Base-by-base conservation (phyloP, 805 yeast species). In the Scheffersomyces stipitis region DNA sequence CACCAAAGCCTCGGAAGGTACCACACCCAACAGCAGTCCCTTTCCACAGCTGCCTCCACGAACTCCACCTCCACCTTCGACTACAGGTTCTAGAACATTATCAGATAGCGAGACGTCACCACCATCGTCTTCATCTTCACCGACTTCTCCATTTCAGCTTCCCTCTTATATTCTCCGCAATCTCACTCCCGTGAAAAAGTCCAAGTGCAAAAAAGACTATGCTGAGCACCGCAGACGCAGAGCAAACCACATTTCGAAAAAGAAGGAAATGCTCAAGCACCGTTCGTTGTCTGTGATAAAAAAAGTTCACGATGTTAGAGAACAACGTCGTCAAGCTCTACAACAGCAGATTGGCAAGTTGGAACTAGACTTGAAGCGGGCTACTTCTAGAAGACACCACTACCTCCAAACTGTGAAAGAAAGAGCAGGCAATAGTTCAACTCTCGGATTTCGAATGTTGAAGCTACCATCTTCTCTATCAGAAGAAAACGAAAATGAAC, bases 131-230 rank as follows among this genome's bases (percentile, higher is more conserved):
- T 20, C 24, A 10, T 7, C 9, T 7, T 20, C 24, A 7, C 24
- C 24, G 10, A 7, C 24, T 7, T 20, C 24, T 7, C 24, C 24
- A 6, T 28, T 40, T 30, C 33, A 37, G 34, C 29, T 39, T 5
- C 43, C 46, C 13, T 31, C 23, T 18, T 36, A 28, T 20, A 36
- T 42, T 16, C 40, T 36, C 28, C 37, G 30, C 26, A 38, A 39
- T 24, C 22, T 38, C 22, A 36, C 46, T 8, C 37, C 44, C 18
- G 28, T 38, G 16, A 30, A 29, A 5, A 22, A 28, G 16, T 15
- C 33, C 9, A 20, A 13, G n/a, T 15, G 28, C n/a, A 29, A 27
- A 18, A 17, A 17, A 18, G 26, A 30, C 13, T 9, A 6, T 24
- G 15, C 17, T 5, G 16, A 7, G 15, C 26, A 30, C 15, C 24